Percentiles rank a stretch among this genome's conserved stretches.
phyloP scores from a whole-genome alignment of 805 yeast species.

The Starmerella stigmatis region DNA sequence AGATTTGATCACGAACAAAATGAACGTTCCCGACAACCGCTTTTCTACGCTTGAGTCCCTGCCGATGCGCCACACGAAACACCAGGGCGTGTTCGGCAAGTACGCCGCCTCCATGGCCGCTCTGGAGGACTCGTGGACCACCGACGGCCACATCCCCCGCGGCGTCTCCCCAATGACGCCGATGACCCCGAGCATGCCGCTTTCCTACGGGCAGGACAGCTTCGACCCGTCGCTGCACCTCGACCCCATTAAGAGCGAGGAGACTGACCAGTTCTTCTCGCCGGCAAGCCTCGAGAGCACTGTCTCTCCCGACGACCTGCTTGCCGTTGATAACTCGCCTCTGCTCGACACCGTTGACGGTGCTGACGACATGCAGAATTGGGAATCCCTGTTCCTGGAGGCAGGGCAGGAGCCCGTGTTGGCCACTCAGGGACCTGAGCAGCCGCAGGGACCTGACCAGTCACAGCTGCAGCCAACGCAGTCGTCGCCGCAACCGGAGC shows the following conservation, averaged over 20 bases:
- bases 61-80: constrained; percentile 21
- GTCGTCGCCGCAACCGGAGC: background rate
- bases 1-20: constrained; percentile 8
- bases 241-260: constrained; percentile 4
- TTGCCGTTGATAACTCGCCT: constrained; percentile 25
- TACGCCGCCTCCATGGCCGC: constrained; percentile 29
- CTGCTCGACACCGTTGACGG: constrained; percentile 27
- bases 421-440: background rate
- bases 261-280: constrained; percentile 12
- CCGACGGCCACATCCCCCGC: no score
- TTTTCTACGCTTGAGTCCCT: constrained; percentile 1
- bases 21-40: constrained; percentile 2
- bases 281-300: constrained; percentile 19
- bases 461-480: background rate
- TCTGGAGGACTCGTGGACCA: no score
- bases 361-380: constrained; percentile 18
- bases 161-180: constrained; percentile 16
- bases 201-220: constrained; percentile 3
- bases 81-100: constrained; percentile 29
- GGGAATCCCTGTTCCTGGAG: constrained; percentile 23
- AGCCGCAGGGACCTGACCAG: background rate
- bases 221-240: background rate
- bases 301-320: constrained; percentile 23
- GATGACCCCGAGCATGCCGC: constrained; percentile 14
- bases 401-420: constrained; percentile 5